These are phyloP conservation scores for Tanacetum coccineum DNA, from an alignment of 129 eudicot species.

Conservation along the genomic window DNA sequence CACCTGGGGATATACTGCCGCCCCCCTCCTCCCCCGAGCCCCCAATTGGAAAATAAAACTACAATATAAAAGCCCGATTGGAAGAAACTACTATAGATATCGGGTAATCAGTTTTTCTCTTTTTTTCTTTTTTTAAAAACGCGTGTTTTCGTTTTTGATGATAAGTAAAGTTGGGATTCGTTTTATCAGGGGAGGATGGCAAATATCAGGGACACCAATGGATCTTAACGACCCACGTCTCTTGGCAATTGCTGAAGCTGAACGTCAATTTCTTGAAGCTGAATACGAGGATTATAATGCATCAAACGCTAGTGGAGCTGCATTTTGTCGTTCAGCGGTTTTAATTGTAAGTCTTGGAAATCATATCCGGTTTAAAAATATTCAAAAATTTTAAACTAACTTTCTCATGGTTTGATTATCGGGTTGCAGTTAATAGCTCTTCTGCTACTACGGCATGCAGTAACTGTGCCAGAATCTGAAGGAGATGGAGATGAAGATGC, in stretches of 20 bases:
- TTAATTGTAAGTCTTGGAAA: slow-evolving; percentile 50
- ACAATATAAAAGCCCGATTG: slow-evolving; percentile 54
- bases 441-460: slow-evolving; percentile 73
- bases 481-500: slow-evolving; percentile 66
- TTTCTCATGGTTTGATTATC: background rate
- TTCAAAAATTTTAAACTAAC: background rate
- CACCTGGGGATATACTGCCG: slow-evolving; percentile 78
- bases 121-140: background rate
- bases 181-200: slow-evolving; percentile 86
- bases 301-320: slow-evolving; percentile 81
- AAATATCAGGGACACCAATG: slow-evolving; percentile 39
- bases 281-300: slow-evolving; percentile 79
- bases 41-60: too few species aligned
- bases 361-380: background rate
- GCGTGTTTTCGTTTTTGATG: background rate
- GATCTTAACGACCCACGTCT: background rate
- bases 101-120: slow-evolving; percentile 44
- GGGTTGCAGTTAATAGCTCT: slow-evolving; percentile 74
- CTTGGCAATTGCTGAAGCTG: slow-evolving; percentile 46
- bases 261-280: slow-evolving; percentile 77
- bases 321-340: slow-evolving; percentile 93
- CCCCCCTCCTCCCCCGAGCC: slow-evolving; percentile 68
- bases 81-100: slow-evolving; percentile 84
- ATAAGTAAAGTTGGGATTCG: background rate
- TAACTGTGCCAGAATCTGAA: slow-evolving; percentile 54